Conservation (phyloP, 805 yeast species). For the Kodamaea jinghongensis region DNA sequence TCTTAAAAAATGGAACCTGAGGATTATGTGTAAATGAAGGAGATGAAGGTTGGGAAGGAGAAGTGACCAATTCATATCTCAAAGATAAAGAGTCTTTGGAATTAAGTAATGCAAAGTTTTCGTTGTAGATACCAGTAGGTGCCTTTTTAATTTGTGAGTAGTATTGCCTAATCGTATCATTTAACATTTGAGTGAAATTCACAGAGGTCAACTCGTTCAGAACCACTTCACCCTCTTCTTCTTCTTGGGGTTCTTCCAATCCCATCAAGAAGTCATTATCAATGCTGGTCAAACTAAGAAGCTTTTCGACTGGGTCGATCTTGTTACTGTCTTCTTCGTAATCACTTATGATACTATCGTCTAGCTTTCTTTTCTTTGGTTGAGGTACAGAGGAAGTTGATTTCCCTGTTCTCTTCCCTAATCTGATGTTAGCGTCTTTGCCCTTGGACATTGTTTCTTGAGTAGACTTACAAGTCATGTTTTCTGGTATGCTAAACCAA, state of each 20-base stretch:
- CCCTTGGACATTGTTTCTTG: slow-evolving; percentile 21
- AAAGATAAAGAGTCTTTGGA: slow-evolving; percentile 10
- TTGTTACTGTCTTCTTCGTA: slow-evolving; percentile 15
- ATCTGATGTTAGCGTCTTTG: slow-evolving; percentile 8
- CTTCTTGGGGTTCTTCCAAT: slow-evolving; percentile 17
- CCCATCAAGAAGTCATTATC: slow-evolving; percentile 31
- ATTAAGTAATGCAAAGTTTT: slow-evolving; percentile 31
- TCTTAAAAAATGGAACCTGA: slow-evolving; percentile 34
- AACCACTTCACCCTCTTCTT: slow-evolving; percentile 9
- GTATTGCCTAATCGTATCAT: slow-evolving; percentile 36
- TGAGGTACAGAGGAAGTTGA: not conserved
- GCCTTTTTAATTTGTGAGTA: slow-evolving; percentile 25
- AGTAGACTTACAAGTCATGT: slow-evolving; percentile 32
- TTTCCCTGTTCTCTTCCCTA: slow-evolving; percentile 9
- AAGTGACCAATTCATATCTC: slow-evolving; percentile 6
- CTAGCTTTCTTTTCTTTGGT: slow-evolving; percentile 1
- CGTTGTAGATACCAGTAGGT: slow-evolving; percentile 33
- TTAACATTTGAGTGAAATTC: slow-evolving; percentile 36
- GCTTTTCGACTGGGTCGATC: slow-evolving; percentile 43
- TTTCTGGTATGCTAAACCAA: not conserved
- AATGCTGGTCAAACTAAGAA: slow-evolving; percentile 33
- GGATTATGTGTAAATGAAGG: slow-evolving; percentile 9
- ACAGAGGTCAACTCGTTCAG: slow-evolving; percentile 17
- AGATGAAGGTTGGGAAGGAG: slow-evolving; percentile 8
- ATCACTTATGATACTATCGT: slow-evolving; percentile 5